Evolutionary conservation across 176 grass and related monocot species (phyloP).

Genomic region (Paspalum vaginatum): DNA sequence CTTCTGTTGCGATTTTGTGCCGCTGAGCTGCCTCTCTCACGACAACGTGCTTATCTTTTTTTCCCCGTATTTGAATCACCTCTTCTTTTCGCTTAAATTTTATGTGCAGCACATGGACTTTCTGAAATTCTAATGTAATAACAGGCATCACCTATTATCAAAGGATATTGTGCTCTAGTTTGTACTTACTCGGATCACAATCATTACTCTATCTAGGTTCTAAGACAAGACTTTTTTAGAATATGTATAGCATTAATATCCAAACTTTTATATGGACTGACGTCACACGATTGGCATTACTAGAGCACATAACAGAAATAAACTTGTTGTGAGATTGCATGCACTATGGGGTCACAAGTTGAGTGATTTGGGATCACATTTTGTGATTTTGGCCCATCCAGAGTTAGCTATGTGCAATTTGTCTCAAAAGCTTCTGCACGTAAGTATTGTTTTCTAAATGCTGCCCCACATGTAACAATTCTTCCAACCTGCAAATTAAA

Average conservation of each 20-base stretch:
- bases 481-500: background rate
- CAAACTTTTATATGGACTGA: background rate
- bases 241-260: background rate
- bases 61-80: background rate
- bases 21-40: background rate
- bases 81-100: background rate
- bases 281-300: no score
- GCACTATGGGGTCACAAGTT: slow-evolving; percentile 8
- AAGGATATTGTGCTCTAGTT: background rate
- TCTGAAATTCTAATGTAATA: background rate
- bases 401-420: background rate
- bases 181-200: background rate
- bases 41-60: background rate
- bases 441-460: background rate
- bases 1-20: background rate
- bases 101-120: background rate
- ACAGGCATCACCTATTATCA: background rate
- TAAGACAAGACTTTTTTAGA: background rate
- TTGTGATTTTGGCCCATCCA: background rate
- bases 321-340: background rate
- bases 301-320: background rate
- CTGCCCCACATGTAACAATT: background rate
- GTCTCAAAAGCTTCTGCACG: background rate
- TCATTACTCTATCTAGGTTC: background rate
- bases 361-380: background rate